Percentiles rank a stretch among this genome's conserved stretches.
Conservation (phyloP, 805 yeast genomes). For the Pichia insulana region DNA sequence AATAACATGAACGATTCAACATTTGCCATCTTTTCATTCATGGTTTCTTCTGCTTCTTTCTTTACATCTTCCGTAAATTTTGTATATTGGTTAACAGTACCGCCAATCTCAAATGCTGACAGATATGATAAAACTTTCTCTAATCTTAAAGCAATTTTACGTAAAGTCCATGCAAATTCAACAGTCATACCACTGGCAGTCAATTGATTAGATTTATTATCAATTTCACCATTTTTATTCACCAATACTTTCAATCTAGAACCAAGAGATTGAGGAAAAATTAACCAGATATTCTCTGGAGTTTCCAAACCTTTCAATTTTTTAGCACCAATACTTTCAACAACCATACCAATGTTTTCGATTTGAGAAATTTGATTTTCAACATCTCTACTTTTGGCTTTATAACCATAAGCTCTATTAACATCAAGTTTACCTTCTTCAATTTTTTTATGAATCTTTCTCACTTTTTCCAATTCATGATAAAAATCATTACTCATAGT, state of each 20-base stretch:
- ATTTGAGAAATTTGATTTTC: constrained; percentile 59
- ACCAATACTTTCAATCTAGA: constrained; percentile 44
- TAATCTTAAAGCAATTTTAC: constrained; percentile 46
- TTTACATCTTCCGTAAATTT: constrained; percentile 13
- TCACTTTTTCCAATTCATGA: constrained; percentile 56
- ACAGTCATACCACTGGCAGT: constrained; percentile 24
- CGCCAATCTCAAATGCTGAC: constrained; percentile 30
- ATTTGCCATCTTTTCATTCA: constrained; percentile 11
- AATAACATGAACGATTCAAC: constrained; percentile 39
- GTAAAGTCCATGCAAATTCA: constrained; percentile 30
- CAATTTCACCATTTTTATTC: constrained; percentile 27
- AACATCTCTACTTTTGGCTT: constrained; percentile 31
- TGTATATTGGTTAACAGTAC: constrained; percentile 11
- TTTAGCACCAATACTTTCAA: constrained; percentile 70
- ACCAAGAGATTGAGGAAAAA: constrained; percentile 59
- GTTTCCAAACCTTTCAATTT: constrained; percentile 91
- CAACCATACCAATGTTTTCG: constrained; percentile 59
- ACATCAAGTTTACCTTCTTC: constrained; percentile 22
- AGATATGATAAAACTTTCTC: constrained; percentile 49
- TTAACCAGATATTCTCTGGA: constrained; percentile 76
- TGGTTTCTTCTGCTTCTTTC: constrained; percentile 12
- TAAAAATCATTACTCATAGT: constrained; percentile 77
- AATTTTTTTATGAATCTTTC: constrained; percentile 38
- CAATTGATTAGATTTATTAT: constrained; percentile 19
- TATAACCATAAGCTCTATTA: constrained; percentile 37